These are phyloP conservation scores for Circinella minor DNA, from an alignment of 371 early-diverging fungal genomes.

Conservation along the genomic window DNA sequence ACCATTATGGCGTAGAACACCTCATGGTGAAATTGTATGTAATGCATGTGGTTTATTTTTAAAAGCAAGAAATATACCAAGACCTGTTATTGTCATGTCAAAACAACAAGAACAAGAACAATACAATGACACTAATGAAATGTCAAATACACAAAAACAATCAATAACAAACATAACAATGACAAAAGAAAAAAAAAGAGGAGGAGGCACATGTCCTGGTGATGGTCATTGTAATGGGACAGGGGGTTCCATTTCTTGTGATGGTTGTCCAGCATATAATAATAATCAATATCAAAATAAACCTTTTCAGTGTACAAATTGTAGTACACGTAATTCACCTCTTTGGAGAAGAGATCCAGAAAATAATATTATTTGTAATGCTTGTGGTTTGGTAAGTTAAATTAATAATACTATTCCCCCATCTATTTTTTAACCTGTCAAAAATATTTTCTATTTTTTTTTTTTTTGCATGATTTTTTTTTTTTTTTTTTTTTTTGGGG, in stretches of 20 bases:
- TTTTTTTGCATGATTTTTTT: neutral
- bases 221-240: constrained; percentile 80
- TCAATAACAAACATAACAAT: no score
- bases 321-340: constrained; percentile 83
- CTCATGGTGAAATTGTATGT: constrained; percentile 82
- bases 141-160: no score
- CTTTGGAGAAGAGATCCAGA: constrained; percentile 87
- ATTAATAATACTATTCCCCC: neutral
- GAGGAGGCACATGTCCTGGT: constrained; percentile 72
- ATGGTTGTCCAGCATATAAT: constrained; percentile 73
- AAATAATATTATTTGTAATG: constrained; percentile 84
- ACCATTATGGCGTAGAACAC: constrained; percentile 90
- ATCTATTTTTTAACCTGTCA: neutral
- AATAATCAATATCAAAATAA: constrained; percentile 68
- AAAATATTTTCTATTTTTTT: no score
- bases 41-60: constrained; percentile 90
- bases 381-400: constrained; percentile 68
- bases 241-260: constrained; percentile 77
- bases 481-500: neutral
- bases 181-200: no score
- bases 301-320: constrained; percentile 76
- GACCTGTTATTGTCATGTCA: constrained; percentile 38
- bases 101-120: no score
- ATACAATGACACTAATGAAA: no score
- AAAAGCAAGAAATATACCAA: constrained; percentile 40